Evolutionary conservation across 257 asterid genomes (phyloP).

Genomic region (Solanum stenotomum): DNA sequence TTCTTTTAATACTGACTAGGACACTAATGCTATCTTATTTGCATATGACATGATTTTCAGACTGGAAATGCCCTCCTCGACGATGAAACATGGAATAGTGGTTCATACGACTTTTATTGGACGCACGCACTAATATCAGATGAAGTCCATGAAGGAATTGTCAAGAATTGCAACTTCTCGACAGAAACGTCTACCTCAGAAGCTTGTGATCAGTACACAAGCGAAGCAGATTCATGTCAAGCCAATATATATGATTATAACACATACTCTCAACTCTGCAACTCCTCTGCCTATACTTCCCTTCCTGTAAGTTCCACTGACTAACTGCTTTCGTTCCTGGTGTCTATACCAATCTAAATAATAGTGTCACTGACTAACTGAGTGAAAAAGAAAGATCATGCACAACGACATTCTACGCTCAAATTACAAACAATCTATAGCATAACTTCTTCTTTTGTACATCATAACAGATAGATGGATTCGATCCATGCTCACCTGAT

Average conservation of each 20-base stretch:
- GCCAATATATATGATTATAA: constrained; percentile 23
- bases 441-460: background rate
- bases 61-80: constrained; percentile 57
- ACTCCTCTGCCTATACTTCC: background rate
- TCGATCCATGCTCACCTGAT: constrained; percentile 43
- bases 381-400: background rate
- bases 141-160: constrained; percentile 36
- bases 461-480: constrained; percentile 23
- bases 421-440: background rate
- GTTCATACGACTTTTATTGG: constrained; percentile 46
- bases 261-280: constrained; percentile 49
- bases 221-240: constrained; percentile 4
- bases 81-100: constrained; percentile 9
- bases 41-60: constrained; percentile 13
- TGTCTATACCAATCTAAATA: background rate
- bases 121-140: constrained; percentile 52
- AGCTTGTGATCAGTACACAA: constrained; percentile 1
- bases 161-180: constrained; percentile 38
- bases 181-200: background rate
- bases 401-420: background rate
- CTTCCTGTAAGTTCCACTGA: background rate
- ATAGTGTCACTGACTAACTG: background rate
- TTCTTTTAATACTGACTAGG: background rate
- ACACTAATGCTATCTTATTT: background rate
- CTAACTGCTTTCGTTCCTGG: background rate